Base-by-base conservation (phyloP, 495 filamentous ascomycete species). In the Halenospora varia region DNA sequence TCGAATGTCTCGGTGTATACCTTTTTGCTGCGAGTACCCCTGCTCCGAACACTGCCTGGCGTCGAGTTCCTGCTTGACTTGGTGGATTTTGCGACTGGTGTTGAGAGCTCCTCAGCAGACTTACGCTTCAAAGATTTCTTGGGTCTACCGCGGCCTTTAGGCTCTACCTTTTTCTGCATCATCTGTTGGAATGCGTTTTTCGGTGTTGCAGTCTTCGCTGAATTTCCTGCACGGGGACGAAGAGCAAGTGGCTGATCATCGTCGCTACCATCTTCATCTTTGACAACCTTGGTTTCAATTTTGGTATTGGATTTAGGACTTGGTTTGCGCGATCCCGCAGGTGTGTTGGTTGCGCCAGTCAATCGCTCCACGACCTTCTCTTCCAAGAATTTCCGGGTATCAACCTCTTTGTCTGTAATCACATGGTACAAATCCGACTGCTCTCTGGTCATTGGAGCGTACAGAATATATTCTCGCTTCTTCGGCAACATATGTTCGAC, bases 381-480 rank as follows among this genome's bases (percentile, higher is more conserved):
- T 62, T 98, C 93, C 18, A 98, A 75, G 57, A 92, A 92, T 4
- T 84, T 73, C 22, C 92, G 80, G 4, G 89, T 89, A 61, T 83
- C 80, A 4, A 67, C 63, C 20, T 85, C 87, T 51, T 89, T 88
- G 60, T 89, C 87, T 42, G 84, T 81, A 54, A 96, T 90, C 22
- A 84, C 89, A 44, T 89, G 86, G 66, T 98, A 97, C 6, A 97
- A 75, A 53, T 96, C 94, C 25, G 90, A 88, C 64, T 98, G 94
- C 55, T 88, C 87, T 15, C 85, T 75, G 0, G 90, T 96, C 61
- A 98, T 80, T 0, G 92, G 94, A 3, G 94, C 92, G 57, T 89
- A 97, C 4, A 98, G 72, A 18, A 98, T 86, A 66, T 98, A 98
- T 69, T 98, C 94, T 29, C 94, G 83, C 74, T 98, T 98, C 71